Conservation (phyloP, 768 basidiomycete genomes). For the Fistulinella prunicolor region DNA sequence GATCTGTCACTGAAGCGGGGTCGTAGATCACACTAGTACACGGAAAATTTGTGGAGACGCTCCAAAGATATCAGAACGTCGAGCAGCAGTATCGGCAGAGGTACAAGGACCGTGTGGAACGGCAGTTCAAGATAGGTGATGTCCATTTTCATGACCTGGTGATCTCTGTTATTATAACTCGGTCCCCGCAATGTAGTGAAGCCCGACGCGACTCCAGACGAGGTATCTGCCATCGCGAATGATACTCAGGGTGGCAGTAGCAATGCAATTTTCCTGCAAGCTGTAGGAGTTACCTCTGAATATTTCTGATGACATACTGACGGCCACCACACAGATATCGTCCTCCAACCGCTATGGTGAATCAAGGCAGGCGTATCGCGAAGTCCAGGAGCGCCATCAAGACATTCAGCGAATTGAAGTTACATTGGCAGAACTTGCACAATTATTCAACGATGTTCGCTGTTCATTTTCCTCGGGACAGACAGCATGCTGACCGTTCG, state of each 20-base stretch:
- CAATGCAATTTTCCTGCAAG: constrained; percentile 76
- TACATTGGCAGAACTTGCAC: constrained; percentile 85
- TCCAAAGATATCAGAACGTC: constrained; percentile 74
- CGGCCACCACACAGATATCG: constrained; percentile 48
- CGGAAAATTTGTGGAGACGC: constrained; percentile 68
- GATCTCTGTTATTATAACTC: background rate
- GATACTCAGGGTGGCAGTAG: constrained; percentile 54
- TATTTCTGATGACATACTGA: background rate
- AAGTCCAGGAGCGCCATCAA: constrained; percentile 86
- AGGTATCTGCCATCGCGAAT: constrained; percentile 66
- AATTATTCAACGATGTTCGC: constrained; percentile 79
- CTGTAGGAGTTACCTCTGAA: constrained; percentile 37
- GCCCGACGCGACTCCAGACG: constrained; percentile 80
- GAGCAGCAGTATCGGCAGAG: constrained; percentile 68
- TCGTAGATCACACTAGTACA: constrained; percentile 57
- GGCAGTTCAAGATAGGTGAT: constrained; percentile 76
- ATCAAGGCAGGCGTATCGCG: constrained; percentile 75
- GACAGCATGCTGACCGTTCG: background rate
- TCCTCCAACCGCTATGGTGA: constrained; percentile 81
- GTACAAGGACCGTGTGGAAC: constrained; percentile 64
- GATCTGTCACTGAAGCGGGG: background rate
- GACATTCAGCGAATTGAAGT: constrained; percentile 83
- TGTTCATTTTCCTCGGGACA: background rate
- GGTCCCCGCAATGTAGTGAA: constrained; percentile 53
- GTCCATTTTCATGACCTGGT: background rate